Evolutionary conservation across 1,139 yeast species (phyloP), one percentile per base, ranked within the genome.

Genomic region (Suhomyces terraborum): DNA sequence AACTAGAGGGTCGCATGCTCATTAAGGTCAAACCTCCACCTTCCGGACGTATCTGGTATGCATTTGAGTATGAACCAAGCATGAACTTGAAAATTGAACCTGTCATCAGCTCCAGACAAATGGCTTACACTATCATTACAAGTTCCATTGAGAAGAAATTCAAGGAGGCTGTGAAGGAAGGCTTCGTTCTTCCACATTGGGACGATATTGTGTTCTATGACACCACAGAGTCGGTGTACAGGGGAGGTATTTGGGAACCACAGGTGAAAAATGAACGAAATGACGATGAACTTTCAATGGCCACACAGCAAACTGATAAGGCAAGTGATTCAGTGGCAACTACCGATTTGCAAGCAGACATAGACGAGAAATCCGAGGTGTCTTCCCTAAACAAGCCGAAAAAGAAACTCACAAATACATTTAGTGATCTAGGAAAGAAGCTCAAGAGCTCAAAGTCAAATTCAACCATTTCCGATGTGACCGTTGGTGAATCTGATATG

Each of bases 201-300:
- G 98, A 93, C 58, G 98, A 93, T 61, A 64, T 88, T 32, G 79
- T 82, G 0, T 86, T 88, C 54, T 85, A 74, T 54, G 70, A 77
- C 42, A 82, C 96, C 0, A 54, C 65, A 1, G 70, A 66, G 14
- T 95, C 88, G 47, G 61, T 87, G 10, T 93, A 81, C 58, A 76
- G 96, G 49, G 98, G 96, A 35, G 98, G 98, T 12, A 82, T 93
- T 19, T 93, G 98, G 98, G 88, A 84, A 45, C 70, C 68, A 28
- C 45, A 62, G 10, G 61, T 36, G 8, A 55, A 68, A 42, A 24
- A 26, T 9, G n/a, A 22, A 19, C 18, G 20, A 6, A 6, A 18
- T 6, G 19, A 16, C 2, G 35, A 29, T 10, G 8, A 27, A 2
- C 17, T 13, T 5, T 45, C 47, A 6, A 29, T 32, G 12, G 19